Percentiles rank a stretch among this genome's conserved stretches.
These are phyloP conservation scores for Backusella macrospora DNA, from an alignment of 192 early-diverging fungal species.

Conservation along the genomic window DNA sequence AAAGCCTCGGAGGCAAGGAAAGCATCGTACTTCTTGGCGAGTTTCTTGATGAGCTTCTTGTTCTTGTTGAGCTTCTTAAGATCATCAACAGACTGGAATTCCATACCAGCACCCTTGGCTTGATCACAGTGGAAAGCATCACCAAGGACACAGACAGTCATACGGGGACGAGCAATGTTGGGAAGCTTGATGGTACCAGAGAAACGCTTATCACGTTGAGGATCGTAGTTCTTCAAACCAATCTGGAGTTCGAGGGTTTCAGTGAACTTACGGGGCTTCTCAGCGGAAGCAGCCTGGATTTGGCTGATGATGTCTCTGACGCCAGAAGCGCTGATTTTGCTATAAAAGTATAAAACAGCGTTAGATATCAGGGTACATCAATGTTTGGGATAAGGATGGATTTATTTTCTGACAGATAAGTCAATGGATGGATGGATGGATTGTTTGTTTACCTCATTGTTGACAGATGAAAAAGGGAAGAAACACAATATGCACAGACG, in stretches of 20 bases:
- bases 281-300: slow-evolving; percentile 76
- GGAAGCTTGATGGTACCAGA: slow-evolving; percentile 93
- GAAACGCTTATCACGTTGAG: slow-evolving; percentile 99
- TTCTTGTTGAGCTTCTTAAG: slow-evolving; percentile 99
- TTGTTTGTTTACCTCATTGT: slow-evolving; percentile 38
- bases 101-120: slow-evolving; percentile 89
- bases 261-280: slow-evolving; percentile 94
- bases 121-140: slow-evolving; percentile 96
- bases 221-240: slow-evolving; percentile 99
- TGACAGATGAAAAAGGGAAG: slow-evolving; percentile 21
- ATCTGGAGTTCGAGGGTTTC: slow-evolving; percentile 98
- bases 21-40: slow-evolving; percentile 98
- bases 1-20: slow-evolving; percentile 96
- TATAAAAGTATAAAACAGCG: slow-evolving; percentile 25
- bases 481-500: slow-evolving; percentile 19
- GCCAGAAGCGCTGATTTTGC: slow-evolving; percentile 87
- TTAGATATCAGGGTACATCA: not conserved
- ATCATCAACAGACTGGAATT: slow-evolving; percentile 94
- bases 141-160: slow-evolving; percentile 94
- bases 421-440: slow-evolving; percentile 30
- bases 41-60: slow-evolving; percentile 99
- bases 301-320: slow-evolving; percentile 78
- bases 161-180: slow-evolving; percentile 91
- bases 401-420: slow-evolving; percentile 18
- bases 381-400: slow-evolving; percentile 29